Evolutionary conservation across 345 rosid genomes (phyloP), one percentile per base, ranked within the genome.

Genomic region (Turnera subulata): DNA sequence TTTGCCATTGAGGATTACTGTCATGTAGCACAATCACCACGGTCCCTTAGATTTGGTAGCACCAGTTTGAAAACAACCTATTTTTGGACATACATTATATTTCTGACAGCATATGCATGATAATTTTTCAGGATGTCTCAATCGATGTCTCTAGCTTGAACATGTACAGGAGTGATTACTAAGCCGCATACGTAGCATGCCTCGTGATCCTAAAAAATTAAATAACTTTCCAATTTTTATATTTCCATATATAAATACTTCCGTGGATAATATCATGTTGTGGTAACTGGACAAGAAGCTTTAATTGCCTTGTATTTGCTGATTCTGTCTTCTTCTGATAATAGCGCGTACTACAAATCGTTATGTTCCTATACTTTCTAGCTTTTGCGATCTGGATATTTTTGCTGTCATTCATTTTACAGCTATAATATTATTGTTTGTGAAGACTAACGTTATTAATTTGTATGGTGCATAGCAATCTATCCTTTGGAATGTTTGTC

Each of bases 161-260:
- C 64, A 62, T 67, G 48, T 46, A 50, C 69, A 56, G 58, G 58
- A 42, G 81, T 73, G 86, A 78, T 66, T 40, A 7, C 0, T 55
- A 73, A 54, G 16, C 54, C 0, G 57, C 56, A 40, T 66, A 81
- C 86, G 86, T 81, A 71, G 81, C 81, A 58, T 9, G 8, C 57
- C 50, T 76, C 70, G 6, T 48, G 23, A 63, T 76, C 86, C 46
- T 63, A 37, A 11, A 67, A 61, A 59, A 23, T 61, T 6, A 17
- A 44, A 18, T 59, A 23, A 12, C 3, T 50, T 46, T n/a, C n/a
- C n/a, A n/a, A n/a, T n/a, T n/a, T n/a, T n/a, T n/a, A n/a, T n/a
- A n/a, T n/a, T n/a, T n/a, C n/a, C n/a, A n/a, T n/a, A n/a, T n/a
- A n/a, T n/a, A n/a, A n/a, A n/a, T n/a, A 21, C 0, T 17, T 50